Percentiles rank a stretch among this genome's conserved stretches.
phyloP scores from a whole-genome alignment of 441 rosid genomes.

The Bocquillonia castaneifolia region DNA sequence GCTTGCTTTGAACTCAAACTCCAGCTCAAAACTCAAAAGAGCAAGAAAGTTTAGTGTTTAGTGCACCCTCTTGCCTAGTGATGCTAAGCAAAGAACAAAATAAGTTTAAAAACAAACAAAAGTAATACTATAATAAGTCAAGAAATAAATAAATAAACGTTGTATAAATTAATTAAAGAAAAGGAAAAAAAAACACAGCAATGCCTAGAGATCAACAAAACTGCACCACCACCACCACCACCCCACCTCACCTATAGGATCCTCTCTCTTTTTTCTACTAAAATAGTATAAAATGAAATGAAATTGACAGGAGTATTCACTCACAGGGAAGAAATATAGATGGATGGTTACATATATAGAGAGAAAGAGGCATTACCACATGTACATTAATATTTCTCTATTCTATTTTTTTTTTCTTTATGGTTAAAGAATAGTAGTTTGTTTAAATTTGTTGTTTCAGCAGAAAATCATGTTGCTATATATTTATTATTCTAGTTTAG shows the following conservation, averaged over 20 bases:
- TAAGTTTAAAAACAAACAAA: conserved; percentile 1
- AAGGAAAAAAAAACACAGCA: neutral
- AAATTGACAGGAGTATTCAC: conserved; percentile 20
- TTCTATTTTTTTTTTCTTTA: neutral
- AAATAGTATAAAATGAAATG: neutral
- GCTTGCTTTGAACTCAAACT: conserved; percentile 57
- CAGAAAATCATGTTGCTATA: conserved; percentile 16
- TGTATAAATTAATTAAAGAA: neutral
- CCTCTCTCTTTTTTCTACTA: conserved; percentile 21
- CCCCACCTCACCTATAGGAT: conserved; percentile 35
- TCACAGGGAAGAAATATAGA: conserved; percentile 10
- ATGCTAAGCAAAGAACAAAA: conserved; percentile 14
- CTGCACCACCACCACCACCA: conserved; percentile 49
- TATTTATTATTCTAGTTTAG: neutral
- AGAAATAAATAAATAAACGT: neutral
- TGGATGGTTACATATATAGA: neutral
- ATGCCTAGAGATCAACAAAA: conserved; percentile 66
- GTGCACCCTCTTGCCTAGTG: conserved; percentile 10
- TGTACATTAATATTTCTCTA: conserved; percentile 18
- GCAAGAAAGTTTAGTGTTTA: conserved; percentile 18
- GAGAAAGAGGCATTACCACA: conserved; percentile 16
- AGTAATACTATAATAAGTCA: neutral
- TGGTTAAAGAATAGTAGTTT: neutral
- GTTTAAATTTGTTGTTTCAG: conserved; percentile 19
- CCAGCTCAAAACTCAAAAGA: neutral